Evolutionary conservation across 345 rosid genomes (phyloP).

Genomic region (Lepidium didymum): DNA sequence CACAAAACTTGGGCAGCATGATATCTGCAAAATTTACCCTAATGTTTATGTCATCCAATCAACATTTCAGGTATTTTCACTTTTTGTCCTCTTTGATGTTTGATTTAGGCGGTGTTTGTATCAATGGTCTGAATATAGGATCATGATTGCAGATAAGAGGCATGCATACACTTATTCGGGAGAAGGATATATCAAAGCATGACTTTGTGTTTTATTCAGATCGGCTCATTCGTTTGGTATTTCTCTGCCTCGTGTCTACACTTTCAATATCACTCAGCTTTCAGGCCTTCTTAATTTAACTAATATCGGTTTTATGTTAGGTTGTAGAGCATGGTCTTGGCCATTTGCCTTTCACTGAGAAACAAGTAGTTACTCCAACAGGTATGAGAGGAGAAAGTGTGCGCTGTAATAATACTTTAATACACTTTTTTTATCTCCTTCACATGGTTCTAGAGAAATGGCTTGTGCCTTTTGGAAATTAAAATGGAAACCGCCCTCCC

Average conservation of each 20-base stretch:
- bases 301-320: constrained; percentile 31
- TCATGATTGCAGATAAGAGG: constrained; percentile 74
- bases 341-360: constrained; percentile 92
- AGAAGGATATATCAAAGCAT: constrained; percentile 87
- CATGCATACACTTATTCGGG: constrained; percentile 98
- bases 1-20: constrained; percentile 93
- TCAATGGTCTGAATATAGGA: constrained; percentile 20
- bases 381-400: constrained; percentile 33
- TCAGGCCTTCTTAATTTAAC: background rate
- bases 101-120: background rate
- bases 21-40: constrained; percentile 87
- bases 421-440: background rate
- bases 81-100: background rate
- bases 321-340: constrained; percentile 99
- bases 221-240: constrained; percentile 90
- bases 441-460: background rate
- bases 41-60: constrained; percentile 78
- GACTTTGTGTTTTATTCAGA: constrained; percentile 97
- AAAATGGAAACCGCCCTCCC: background rate
- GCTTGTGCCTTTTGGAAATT: background rate
- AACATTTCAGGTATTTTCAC: constrained; percentile 70
- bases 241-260: constrained; percentile 10
- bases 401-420: background rate
- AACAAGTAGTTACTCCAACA: constrained; percentile 93
- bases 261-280: constrained; percentile 6